Base-by-base conservation (phyloP, 805 yeast genomes). In the Candida xyloterini region DNA sequence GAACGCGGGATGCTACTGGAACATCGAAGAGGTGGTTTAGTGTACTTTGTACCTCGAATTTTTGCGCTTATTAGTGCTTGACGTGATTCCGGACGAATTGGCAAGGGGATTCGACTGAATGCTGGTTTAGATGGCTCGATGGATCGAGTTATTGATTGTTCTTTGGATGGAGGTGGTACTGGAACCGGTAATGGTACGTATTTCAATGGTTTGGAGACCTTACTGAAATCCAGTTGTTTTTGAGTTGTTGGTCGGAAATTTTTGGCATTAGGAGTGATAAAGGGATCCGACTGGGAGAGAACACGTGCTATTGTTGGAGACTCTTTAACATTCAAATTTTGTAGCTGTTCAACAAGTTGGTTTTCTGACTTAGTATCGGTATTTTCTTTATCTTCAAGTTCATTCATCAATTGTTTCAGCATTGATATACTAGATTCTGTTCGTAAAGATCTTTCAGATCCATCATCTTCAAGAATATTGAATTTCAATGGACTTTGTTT, bases 361-460 rank as follows among this genome's bases (percentile, higher is more conserved):
- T 22, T 28, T 7, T 32, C 9, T 13, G 15, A 16, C 11, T 22
- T 27, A 4, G 25, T 11, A 3, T 22, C 10, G 9, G 20, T 65
- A 33, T 46, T 42, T 24, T 49, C 50, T 26, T 44, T 43, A 15
- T 48, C 34, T 23, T 37, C 42, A 13, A 73, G 46, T 52, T 75
- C 80, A 20, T 43, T 36, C 23, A 56, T 43, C 18, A 76, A 42
- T 11, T 50, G 52, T 1, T 47, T 54, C 1, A 45, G 40, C 25
- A 71, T 60, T 4, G 56, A 31, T 4, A 50, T 56, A 2, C 51
- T 46, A 1, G 48, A 29, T 1, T 39, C 46, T 7, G 42, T 27
- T 14, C 32, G 33, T 18, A 31, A 31, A 3, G 42, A 38, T 7
- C 7, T 8, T 15, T 33, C 41, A 5, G 42, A 36, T 13, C 13